Percentiles rank a stretch among this genome's conserved stretches.
phyloP scores from a whole-genome alignment of 345 rosid species.

The Euphorbia pulcherrima region DNA sequence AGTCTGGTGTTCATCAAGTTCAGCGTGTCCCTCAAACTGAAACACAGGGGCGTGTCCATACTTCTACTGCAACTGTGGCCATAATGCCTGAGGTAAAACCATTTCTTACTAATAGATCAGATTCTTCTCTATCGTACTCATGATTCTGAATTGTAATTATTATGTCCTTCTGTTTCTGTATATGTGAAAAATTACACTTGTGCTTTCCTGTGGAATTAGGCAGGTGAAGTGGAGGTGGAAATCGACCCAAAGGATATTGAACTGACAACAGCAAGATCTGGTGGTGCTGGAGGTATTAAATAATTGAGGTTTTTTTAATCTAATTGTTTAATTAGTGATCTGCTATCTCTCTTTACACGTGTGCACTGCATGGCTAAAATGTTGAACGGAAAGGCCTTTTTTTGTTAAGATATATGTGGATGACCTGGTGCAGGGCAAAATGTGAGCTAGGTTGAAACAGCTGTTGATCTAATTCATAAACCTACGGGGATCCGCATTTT shows the following conservation, averaged over 20 bases:
- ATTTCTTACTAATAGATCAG: background rate
- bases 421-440: conserved; percentile 69
- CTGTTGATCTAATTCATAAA: conserved; percentile 87
- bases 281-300: conserved; percentile 91
- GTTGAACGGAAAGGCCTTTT: background rate
- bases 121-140: conserved; percentile 5
- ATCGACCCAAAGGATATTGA: conserved; percentile 94
- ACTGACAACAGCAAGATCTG: conserved; percentile 91
- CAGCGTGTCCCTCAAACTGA: conserved; percentile 98
- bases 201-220: conserved; percentile 41
- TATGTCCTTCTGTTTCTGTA: background rate
- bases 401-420: conserved; percentile 14
- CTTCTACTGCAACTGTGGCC: conserved; percentile 96
- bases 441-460: conserved; percentile 97
- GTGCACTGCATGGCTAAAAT: background rate
- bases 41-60: conserved; percentile 90
- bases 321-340: background rate
- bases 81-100: conserved; percentile 92
- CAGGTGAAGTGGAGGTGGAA: conserved; percentile 91
- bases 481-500: conserved; percentile 94
- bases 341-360: background rate
- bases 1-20: conserved; percentile 93
- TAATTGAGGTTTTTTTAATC: conserved; percentile 5
- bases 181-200: conserved; percentile 4
- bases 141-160: conserved; percentile 3